Base-by-base conservation (phyloP, 345 rosid genomes). In the Xanthoceras sorbifolium region DNA sequence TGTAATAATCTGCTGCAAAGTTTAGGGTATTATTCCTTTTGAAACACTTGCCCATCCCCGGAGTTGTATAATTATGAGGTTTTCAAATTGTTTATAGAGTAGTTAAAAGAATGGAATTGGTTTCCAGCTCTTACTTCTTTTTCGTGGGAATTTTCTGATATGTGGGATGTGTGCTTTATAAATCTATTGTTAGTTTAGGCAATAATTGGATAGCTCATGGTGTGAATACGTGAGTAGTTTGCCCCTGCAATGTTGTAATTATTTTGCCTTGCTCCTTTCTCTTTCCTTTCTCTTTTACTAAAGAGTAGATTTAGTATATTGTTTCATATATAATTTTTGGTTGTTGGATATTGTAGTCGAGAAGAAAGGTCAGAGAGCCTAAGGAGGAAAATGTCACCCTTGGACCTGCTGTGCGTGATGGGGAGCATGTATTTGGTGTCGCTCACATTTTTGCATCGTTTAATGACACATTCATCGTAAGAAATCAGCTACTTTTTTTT, bases 361-460 rank as follows among this genome's bases (percentile, higher is more conserved):
- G 72, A 85, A 89, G 85, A 75, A 94, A 87, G 86, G 83, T 79
- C 0, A 90, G 93, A 74, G 98, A 94, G 82, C 96, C 96, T 18
- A 94, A 94, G 92, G 98, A 88, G 63, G 98, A 94, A 67, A 89
- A 76, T 61, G 91, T 92, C 31, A 90, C 88, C 1, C 97, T 90
- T 63, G 96, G 95, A 31, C 97, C 98, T 2, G 83, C 92, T 48
- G 90, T 91, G 32, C 84, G 88, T 20, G 97, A 92, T 6, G 98
- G 97, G 25, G 98, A 92, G 84, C 82, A 84, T 46, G 96, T 86
- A 64, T 92, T 94, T 10, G 98, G 98, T 1, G 97, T 92, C 9
- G 98, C 93, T 14, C 98, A 92, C 81, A 90, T 92, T 29, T 94
- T 88, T 74, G 98, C 98, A 18, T 94, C 97, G 0, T 94, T 92